phyloP scores from a whole-genome alignment of 495 filamentous ascomycete genomes.

The Diplogelasinospora grovesii region DNA sequence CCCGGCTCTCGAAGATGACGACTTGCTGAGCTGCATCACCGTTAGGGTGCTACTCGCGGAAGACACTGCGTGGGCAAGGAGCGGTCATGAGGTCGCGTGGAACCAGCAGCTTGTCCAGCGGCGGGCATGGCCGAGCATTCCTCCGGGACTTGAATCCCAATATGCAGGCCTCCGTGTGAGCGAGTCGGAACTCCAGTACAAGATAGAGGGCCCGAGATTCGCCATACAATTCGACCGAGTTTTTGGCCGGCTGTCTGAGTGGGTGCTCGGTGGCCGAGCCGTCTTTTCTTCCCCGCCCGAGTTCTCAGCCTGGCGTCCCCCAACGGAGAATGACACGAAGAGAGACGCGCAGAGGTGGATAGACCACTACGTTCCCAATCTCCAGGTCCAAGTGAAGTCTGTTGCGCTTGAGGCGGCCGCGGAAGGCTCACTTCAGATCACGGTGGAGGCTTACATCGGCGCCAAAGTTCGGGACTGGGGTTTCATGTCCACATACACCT shows the following conservation, averaged over 20 bases:
- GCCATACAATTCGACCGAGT: constrained; percentile 36
- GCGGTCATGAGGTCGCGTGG: constrained; percentile 25
- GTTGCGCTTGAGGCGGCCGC: too few species aligned
- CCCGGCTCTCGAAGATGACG: constrained; percentile 2
- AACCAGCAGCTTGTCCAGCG: constrained; percentile 11
- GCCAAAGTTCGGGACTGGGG: constrained; percentile 43
- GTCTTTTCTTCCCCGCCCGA: constrained; percentile 16
- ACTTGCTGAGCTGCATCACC: constrained; percentile 14
- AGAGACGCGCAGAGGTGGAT: constrained; percentile 32
- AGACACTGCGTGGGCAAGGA: constrained; percentile 14
- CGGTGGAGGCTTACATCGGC: too few species aligned
- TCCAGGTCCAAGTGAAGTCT: constrained; percentile 36
- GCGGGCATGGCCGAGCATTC: neutral
- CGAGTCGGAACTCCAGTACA: too few species aligned
- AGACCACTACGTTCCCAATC: constrained; percentile 24
- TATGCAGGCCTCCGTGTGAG: too few species aligned
- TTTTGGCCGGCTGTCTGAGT: constrained; percentile 31
- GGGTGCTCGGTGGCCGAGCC: too few species aligned
- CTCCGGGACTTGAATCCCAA: too few species aligned
- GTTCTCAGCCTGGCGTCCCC: constrained; percentile 36
- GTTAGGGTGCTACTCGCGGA: constrained; percentile 13
- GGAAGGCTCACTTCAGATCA: too few species aligned
- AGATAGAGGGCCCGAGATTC: constrained; percentile 11
- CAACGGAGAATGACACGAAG: constrained; percentile 55
- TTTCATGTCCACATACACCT: constrained; percentile 39